Evolutionary conservation across 495 filamentous ascomycete genomes (phyloP).

Genomic region (Penicillium maclennaniae): DNA sequence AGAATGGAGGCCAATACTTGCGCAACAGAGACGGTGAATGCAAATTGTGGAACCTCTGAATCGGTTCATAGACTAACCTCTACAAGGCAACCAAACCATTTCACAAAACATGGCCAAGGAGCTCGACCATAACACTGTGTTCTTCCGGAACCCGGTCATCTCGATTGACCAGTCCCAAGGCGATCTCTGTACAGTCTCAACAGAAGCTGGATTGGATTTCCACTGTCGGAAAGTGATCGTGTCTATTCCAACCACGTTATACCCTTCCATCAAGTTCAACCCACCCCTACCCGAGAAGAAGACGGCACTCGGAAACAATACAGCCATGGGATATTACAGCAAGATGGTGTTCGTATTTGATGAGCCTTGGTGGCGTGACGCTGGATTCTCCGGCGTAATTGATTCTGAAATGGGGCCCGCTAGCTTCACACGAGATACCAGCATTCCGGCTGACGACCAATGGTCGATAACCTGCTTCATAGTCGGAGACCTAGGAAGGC

Average conservation of each 20-base stretch:
- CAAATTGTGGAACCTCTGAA: not conserved
- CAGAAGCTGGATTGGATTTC: conserved; percentile 3
- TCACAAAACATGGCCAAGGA: conserved; percentile 22
- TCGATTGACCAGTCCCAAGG: conserved; percentile 12
- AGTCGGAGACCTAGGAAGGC: conserved; percentile 24
- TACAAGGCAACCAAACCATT: conserved; percentile 29
- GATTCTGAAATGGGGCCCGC: conserved; percentile 28
- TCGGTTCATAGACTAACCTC: not conserved
- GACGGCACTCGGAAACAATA: conserved; percentile 9
- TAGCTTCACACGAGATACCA: conserved; percentile 35
- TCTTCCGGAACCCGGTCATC: conserved; percentile 9
- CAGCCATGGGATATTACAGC: conserved; percentile 30
- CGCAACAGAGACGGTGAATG: conserved; percentile 20
- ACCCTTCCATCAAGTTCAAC: conserved; percentile 32
- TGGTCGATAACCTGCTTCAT: conserved; percentile 42
- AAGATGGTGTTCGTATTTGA: conserved; percentile 37
- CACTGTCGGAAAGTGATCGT: conserved; percentile 34
- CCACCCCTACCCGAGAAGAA: conserved; percentile 26
- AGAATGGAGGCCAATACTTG: conserved; percentile 44
- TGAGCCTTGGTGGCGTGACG: conserved; percentile 39
- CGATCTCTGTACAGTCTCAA: conserved; percentile 5
- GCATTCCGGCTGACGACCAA: conserved; percentile 23
- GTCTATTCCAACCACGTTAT: conserved; percentile 32
- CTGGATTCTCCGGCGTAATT: conserved; percentile 27
- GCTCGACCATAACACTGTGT: not conserved